Evolutionary conservation across 257 asterid species (phyloP).

Genomic region (Echites panduratus): DNA sequence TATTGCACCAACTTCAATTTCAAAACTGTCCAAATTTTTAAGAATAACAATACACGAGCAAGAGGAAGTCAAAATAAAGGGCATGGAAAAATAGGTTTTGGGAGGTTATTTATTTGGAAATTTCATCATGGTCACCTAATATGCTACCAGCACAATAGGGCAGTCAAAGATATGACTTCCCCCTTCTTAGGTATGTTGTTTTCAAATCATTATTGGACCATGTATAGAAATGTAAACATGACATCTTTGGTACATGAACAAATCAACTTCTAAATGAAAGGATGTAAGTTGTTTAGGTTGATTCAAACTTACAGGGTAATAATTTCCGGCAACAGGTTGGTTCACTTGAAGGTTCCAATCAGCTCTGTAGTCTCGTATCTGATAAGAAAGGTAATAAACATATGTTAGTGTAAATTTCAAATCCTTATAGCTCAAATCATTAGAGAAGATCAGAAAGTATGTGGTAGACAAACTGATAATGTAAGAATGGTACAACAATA

Average conservation of each 20-base stretch:
- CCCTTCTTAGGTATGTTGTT: too few species aligned
- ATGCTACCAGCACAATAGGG: not conserved
- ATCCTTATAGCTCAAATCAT: not conserved
- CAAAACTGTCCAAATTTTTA: not conserved
- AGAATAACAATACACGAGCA: not conserved
- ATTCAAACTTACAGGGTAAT: conserved; percentile 67
- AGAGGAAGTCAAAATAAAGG: not conserved
- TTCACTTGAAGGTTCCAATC: conserved; percentile 92
- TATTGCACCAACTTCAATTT: too few species aligned
- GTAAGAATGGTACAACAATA: not conserved
- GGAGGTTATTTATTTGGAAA: not conserved
- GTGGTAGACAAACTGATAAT: too few species aligned
- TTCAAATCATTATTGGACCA: too few species aligned
- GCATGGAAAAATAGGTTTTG: not conserved
- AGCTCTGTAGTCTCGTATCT: conserved; percentile 79
- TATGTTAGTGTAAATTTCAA: not conserved
- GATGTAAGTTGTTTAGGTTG: not conserved
- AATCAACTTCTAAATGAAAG: conserved; percentile 1
- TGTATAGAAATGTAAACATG: too few species aligned
- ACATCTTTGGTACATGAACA: not conserved
- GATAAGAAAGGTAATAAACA: conserved; percentile 18
- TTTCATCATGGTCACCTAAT: not conserved
- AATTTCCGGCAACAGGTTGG: conserved; percentile 91
- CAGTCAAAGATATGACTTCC: too few species aligned
- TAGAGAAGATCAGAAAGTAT: conserved; percentile 4